Percentiles rank a stretch among this genome's conserved stretches.
phyloP scores from a whole-genome alignment of 768 basidiomycete genomes.

The Leccinum uliginosum region DNA sequence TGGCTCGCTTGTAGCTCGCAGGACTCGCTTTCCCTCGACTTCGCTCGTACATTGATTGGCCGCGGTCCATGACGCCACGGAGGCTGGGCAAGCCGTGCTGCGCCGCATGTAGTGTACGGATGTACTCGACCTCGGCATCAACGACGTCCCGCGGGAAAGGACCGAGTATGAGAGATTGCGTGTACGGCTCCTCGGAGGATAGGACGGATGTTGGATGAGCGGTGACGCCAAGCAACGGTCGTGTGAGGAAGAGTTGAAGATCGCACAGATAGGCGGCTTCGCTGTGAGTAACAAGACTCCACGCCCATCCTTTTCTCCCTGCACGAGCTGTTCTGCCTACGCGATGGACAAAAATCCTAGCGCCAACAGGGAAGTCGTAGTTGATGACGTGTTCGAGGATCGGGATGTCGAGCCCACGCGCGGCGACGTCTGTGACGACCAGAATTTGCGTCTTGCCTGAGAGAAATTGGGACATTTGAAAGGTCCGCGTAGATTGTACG shows the following conservation, averaged over 20 bases:
- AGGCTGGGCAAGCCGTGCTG: slow-evolving; percentile 63
- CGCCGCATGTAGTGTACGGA: slow-evolving; percentile 58
- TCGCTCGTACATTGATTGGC: slow-evolving; percentile 91
- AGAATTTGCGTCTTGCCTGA: slow-evolving; percentile 74
- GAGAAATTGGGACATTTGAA: slow-evolving; percentile 90
- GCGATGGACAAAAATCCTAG: slow-evolving; percentile 91
- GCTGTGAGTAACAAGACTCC: slow-evolving; percentile 82
- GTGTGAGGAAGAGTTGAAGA: slow-evolving; percentile 86
- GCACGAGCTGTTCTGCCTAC: slow-evolving; percentile 96
- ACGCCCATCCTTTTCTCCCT: slow-evolving; percentile 92
- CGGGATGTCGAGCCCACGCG: slow-evolving; percentile 97
- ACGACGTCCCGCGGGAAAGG: slow-evolving; percentile 74
- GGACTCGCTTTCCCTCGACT: slow-evolving; percentile 87
- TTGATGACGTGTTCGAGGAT: slow-evolving; percentile 95
- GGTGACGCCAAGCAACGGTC: slow-evolving; percentile 56
- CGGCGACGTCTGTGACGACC: slow-evolving; percentile 97
- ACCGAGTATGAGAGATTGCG: slow-evolving; percentile 73
- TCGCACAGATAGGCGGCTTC: slow-evolving; percentile 92
- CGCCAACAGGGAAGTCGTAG: slow-evolving; percentile 95
- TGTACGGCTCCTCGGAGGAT: slow-evolving; percentile 58
- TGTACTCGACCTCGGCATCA: slow-evolving; percentile 82
- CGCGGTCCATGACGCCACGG: slow-evolving; percentile 80
- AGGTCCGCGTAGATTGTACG: slow-evolving; percentile 84
- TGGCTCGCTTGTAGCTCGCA: slow-evolving; percentile 83
- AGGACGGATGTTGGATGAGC: slow-evolving; percentile 29